Percentiles rank a stretch among this genome's conserved stretches.
Evolutionary conservation across 2,329 filamentous ascomycete species (phyloP).

Genomic region (Fusarium sp.): DNA sequence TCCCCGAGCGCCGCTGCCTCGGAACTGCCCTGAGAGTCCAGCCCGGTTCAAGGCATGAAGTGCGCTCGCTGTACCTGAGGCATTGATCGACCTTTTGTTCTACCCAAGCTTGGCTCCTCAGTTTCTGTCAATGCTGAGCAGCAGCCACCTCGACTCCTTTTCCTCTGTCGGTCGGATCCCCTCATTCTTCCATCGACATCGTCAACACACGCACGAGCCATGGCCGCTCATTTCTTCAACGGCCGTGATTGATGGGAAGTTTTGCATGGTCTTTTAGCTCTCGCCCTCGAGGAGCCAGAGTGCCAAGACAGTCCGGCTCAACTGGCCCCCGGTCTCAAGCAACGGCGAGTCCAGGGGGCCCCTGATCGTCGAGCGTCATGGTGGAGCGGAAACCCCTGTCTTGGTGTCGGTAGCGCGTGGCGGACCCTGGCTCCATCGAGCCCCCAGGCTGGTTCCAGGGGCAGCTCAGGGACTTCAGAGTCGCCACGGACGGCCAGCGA

Average conservation of each 20-base stretch:
- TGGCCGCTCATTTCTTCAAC: slow-evolving; percentile 20
- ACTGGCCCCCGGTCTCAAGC: slow-evolving; percentile 23
- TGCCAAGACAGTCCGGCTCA: slow-evolving; percentile 39
- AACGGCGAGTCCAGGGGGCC: slow-evolving; percentile 26
- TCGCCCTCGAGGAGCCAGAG: slow-evolving; percentile 12
- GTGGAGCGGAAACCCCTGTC: slow-evolving; percentile 32
- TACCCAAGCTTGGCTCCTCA: background rate
- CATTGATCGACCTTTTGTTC: slow-evolving; percentile 3
- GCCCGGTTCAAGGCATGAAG: slow-evolving; percentile 23
- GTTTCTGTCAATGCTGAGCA: background rate
- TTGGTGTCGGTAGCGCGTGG: slow-evolving; percentile 33
- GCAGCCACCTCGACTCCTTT: background rate
- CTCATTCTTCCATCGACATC: slow-evolving; percentile 2
- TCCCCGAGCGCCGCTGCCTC: slow-evolving; percentile 21
- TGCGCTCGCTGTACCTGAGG: slow-evolving; percentile 17
- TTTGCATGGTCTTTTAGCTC: slow-evolving; percentile 21
- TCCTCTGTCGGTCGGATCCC: background rate
- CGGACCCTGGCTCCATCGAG: slow-evolving; percentile 18
- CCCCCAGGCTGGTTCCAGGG: slow-evolving; percentile 39
- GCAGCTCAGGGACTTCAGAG: slow-evolving; percentile 13
- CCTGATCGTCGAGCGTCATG: slow-evolving; percentile 42
- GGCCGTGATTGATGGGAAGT: slow-evolving; percentile 44
- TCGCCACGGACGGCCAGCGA: slow-evolving; percentile 22
- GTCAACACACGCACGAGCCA: slow-evolving; percentile 30
- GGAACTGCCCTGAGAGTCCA: slow-evolving; percentile 23